phyloP scores from a whole-genome alignment of 2,329 filamentous ascomycete species.

The Monilinia polystroma region DNA sequence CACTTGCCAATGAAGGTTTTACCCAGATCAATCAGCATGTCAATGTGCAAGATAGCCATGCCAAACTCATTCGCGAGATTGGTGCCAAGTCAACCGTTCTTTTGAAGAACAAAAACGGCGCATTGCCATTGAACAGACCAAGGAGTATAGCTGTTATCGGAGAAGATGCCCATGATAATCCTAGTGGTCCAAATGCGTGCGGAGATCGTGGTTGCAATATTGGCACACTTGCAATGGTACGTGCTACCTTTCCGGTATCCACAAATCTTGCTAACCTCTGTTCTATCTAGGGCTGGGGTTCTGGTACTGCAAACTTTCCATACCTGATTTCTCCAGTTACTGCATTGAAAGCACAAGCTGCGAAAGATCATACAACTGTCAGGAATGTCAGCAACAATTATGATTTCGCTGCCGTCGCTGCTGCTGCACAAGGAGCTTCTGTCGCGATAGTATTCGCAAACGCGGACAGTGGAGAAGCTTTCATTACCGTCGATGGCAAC shows the following conservation, averaged over 20 bases:
- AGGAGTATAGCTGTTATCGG: slow-evolving; percentile 47
- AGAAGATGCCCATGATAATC: slow-evolving; percentile 50
- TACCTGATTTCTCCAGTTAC: slow-evolving; percentile 74
- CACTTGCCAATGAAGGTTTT: slow-evolving; percentile 59
- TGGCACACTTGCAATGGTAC: slow-evolving; percentile 56
- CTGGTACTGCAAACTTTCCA: slow-evolving; percentile 70
- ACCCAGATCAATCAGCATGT: slow-evolving; percentile 76
- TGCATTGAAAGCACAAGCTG: slow-evolving; percentile 63
- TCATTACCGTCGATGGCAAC: slow-evolving; percentile 78
- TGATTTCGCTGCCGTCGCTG: slow-evolving; percentile 51
- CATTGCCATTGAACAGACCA: slow-evolving; percentile 47
- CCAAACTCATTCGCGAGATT: slow-evolving; percentile 70
- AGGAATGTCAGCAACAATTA: slow-evolving; percentile 69
- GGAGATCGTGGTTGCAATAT: slow-evolving; percentile 53
- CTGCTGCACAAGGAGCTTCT: slow-evolving; percentile 63
- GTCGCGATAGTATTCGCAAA: slow-evolving; percentile 88
- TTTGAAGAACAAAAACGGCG: slow-evolving; percentile 61
- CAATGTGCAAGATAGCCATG: slow-evolving; percentile 76
- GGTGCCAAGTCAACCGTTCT: slow-evolving; percentile 49
- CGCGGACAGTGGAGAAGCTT: slow-evolving; percentile 81
- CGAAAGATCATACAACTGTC: slow-evolving; percentile 56
- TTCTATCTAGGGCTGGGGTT: slow-evolving; percentile 68
- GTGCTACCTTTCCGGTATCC: background rate
- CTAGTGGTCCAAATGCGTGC: slow-evolving; percentile 64
- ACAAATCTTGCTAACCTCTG: slow-evolving; percentile 55